Evolutionary conservation across 1,139 yeast species (phyloP), one percentile per base, ranked within the genome.

Genomic region (Casaregolazyma suthepensis): DNA sequence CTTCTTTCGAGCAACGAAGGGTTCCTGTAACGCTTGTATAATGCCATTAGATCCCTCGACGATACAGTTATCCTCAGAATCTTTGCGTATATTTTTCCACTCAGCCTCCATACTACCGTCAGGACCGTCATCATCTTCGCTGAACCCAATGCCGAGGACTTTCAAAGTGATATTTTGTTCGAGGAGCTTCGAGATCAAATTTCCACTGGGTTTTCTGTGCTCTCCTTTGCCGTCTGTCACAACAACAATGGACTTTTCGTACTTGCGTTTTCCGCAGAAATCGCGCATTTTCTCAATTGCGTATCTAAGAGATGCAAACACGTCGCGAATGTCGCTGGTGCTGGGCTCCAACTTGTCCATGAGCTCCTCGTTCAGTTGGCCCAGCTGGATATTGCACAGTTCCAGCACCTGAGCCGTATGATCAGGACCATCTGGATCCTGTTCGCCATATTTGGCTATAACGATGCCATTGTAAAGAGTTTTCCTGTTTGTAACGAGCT

Each of bases 231-330:
- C 78, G 56, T 76, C 74, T 10, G 85, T 75, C 18, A 81, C 65
- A 5, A 83, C 69, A 37, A 78, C 72, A 31, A 83, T 64, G 59
- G 67, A 71, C 58, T 67, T 70, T 43, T 59, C 57, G 57, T 68
- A 66, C 58, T 73, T 75, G 42, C 70, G 64, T 35, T 64, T 64
- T 31, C 62, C 58, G 54, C 75, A 71, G 43, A 63, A 60, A 10
- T 61, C 64, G 22, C 60, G 62, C 46, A 72, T 66, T 54, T 64
- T 62, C 46, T 68, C 61, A 7, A 69, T 62, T 2, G 74, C 73
- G 17, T 69, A 62, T 3, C 65, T 57, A 20, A 73, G 55, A n/a
- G 69, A 71, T 37, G 61, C 58, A 52, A 69, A 45, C 19, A 67
- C 44, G 48, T 68, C 67, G 3, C 71, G 43, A 5, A 38, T 42